A percentile compares a stretch with the other conserved stretches of the same genome.
Evolutionary conservation across 1,284 basidiomycete species (phyloP).

Genomic region (Schizophyllum commune): DNA sequence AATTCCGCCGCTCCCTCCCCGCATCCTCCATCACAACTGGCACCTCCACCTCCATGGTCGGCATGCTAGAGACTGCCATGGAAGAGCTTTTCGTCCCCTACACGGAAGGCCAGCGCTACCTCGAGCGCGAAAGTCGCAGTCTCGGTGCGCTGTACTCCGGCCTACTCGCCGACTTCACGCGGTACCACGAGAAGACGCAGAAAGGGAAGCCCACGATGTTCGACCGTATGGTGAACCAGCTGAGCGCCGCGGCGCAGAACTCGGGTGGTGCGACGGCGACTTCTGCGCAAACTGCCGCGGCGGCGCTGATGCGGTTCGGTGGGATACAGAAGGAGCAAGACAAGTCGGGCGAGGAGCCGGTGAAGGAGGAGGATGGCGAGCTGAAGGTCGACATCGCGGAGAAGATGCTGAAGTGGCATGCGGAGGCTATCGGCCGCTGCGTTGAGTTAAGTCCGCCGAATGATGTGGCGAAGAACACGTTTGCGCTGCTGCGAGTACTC

Average conservation of each 20-base stretch:
- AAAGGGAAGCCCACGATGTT: conserved; percentile 85
- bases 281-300: conserved; percentile 67
- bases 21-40: conserved; percentile 32
- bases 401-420: conserved; percentile 92
- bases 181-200: conserved; percentile 80
- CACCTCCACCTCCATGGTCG: conserved; percentile 55
- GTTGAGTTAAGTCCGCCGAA: conserved; percentile 76
- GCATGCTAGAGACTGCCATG: conserved; percentile 91
- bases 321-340: conserved; percentile 53
- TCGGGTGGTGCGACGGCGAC: conserved; percentile 55
- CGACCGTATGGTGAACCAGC: conserved; percentile 88
- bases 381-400: conserved; percentile 74
- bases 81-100: conserved; percentile 97
- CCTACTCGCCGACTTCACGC: conserved; percentile 72
- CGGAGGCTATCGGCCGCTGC: conserved; percentile 88
- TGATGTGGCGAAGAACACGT: conserved; percentile 92
- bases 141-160: conserved; percentile 78
- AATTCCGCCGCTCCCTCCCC: conserved; percentile 49
- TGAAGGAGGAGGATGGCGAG: conserved; percentile 75
- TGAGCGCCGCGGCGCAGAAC: conserved; percentile 71
- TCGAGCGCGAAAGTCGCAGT: conserved; percentile 89
- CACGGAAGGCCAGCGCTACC: conserved; percentile 85
- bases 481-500: conserved; percentile 80
- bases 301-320: conserved; percentile 75
- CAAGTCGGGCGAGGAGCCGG: conserved; percentile 54